Evolutionary conservation across 2,329 filamentous ascomycete species (phyloP), one percentile per base, ranked within the genome.

Genomic region (Trichoderma pleuroti): DNA sequence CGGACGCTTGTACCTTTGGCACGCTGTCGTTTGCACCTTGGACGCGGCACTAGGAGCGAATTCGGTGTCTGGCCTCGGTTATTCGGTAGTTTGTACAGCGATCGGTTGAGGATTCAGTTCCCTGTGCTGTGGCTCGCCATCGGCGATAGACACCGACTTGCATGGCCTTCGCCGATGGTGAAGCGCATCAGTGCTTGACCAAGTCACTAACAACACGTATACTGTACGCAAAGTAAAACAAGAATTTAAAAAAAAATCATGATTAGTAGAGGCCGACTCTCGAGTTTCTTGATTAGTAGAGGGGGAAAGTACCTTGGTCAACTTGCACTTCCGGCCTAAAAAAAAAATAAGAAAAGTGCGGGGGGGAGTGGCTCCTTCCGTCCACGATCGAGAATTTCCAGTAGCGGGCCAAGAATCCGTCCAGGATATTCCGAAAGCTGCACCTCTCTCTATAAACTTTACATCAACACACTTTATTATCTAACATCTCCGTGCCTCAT

Each of bases 71-170:
- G 54, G 28, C 56, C 9, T 68, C 65, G 65, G 65, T 14, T 68
- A 60, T 68, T 68, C 65, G 65, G 65, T 68, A 59, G 54, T 68
- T 60, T 34, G 52, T 26, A n/a, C 1, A 18, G 54, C 21, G 54
- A 46, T 68, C 64, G 32, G 30, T 52, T 24, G 21, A 59, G 34
- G 7, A 42, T 18, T 18, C 10, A 67, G 16, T 28, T 68, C 54
- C 34, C 56, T 49, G 39, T 18, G 28, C 56, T 49, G 39, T 18
- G 28, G 28, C 12, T 21, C n/a, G 10, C 1, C 32, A 16, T 60
- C 65, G 65, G 56, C 30, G 32, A 9, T 52, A 52, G n/a, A 34
- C 16, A 34, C 26, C 36, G 39, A 60, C 30, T 4, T 36, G 28
- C 42, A 21, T 24, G 18, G 21, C 1, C 36, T 56, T 59, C 28